These are phyloP conservation scores for Remersonia thermophila DNA, from an alignment of 2,329 filamentous ascomycete genomes.

Conservation along the genomic window DNA sequence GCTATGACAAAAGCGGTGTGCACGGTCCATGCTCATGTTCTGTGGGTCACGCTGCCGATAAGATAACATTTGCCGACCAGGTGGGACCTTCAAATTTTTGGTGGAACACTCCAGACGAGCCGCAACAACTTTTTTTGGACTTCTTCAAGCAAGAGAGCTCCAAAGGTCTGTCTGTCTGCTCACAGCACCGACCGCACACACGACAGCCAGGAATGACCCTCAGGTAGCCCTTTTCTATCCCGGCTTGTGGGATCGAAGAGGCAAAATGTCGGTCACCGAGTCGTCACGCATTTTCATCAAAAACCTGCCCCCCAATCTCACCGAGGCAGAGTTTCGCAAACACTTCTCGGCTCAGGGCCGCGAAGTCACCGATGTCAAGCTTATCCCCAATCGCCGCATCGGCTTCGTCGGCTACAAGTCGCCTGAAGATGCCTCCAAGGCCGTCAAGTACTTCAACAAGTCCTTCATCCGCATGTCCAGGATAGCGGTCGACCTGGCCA, in stretches of 20 bases:
- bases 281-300: conserved; percentile 67
- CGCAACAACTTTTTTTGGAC: conserved; percentile 1
- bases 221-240: conserved; percentile 11
- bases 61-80: conserved; percentile 10
- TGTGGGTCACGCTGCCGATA: conserved; percentile 9
- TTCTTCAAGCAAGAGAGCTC: conserved; percentile 2
- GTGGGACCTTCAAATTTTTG: conserved; percentile 11
- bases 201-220: conserved; percentile 11
- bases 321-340: conserved; percentile 72
- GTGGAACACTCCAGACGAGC: conserved; percentile 2
- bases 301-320: conserved; percentile 73
- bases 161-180: neutral
- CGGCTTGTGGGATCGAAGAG: conserved; percentile 13
- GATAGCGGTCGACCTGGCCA: conserved; percentile 79
- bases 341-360: conserved; percentile 68
- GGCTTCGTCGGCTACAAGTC: conserved; percentile 92
- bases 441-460: conserved; percentile 90
- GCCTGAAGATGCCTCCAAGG: conserved; percentile 63
- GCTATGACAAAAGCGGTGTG: neutral
- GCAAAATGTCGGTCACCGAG: conserved; percentile 25
- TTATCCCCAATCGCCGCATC: conserved; percentile 80
- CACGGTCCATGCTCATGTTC: neutral
- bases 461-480: conserved; percentile 94
- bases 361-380: conserved; percentile 80
- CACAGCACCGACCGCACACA: too few relatives aligned